Evolutionary conservation across 129 eudicot genomes (phyloP), one percentile per base, ranked within the genome.

Genomic region (Flaveria linearis): DNA sequence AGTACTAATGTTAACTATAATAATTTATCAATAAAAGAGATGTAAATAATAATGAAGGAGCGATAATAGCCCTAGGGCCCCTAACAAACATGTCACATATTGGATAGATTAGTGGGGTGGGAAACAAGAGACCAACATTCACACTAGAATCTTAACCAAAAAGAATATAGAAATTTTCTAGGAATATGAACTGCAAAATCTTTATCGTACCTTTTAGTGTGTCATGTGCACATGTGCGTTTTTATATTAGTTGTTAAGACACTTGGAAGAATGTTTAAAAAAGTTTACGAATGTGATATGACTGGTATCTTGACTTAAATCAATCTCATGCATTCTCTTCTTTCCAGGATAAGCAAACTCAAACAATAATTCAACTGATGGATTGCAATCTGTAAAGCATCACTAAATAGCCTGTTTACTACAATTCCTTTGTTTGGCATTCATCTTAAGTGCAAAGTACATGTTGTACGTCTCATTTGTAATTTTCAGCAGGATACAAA

Each of bases 81-180:
- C 22, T 28, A 46, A 17, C 33, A 16, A 20, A 16, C 71, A 15
- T 17, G 72, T 47, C 49, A 26, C 25, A 2, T 17, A 52, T 3
- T 8, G 8, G 4, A 52, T 71, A 30, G 50, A 61, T 16, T 51
- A 11, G n/a, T n/a, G 42, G 30, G 61, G 18, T 43, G 33, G 30
- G 62, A 23, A n/a, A 62, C 47, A 62, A 45, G 16, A 11, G 50
- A 60, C 71, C 17, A 45, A 10, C 47, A 45, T 42, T 46, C n/a
- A 46, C 71, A 46, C 58, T 42, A 74, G 58, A 13, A 45, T n/a
- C 63, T 60, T 30, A 43, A 60, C 49, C n/a, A 43, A 74, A 60
- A 9, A 42, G 53, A 36, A 36, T 36, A 22, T 9, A 46, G 4
- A 46, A 23, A 10, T 25, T 45, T 46, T 62, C 60, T 43, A 7